Base-by-base conservation (phyloP, 352 stramenopile genomes). In the Phytophthora pistaciae region DNA sequence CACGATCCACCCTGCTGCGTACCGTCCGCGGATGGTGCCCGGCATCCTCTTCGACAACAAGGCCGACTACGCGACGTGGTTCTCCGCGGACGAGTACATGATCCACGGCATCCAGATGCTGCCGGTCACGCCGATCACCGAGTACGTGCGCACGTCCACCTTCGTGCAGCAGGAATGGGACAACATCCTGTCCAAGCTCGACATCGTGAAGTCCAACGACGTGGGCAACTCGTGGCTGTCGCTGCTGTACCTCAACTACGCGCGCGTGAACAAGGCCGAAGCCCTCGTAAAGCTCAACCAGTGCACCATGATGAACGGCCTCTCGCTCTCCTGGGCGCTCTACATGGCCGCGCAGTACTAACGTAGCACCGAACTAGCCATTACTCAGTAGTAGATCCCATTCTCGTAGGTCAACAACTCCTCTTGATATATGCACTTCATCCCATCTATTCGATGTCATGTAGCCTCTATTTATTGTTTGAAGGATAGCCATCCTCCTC, bases 81-180 rank as follows among this genome's bases (percentile, higher is more conserved):
- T 93, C 76, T 90, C 76, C 38, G 70, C 66, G 5, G 82, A 90
- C 9, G 70, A 77, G 63, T 84, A 90, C 63, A 91, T 84, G 70
- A 93, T 94, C 67, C 87, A 94, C 66, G 87, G 87, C 66, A 92
- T 93, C 57, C 85, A 94, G 60, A 93, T 94, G 87, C 80, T 91
- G 2, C 85, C 87, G 1, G 72, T 90, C 53, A 85, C 83, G 14
- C 78, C 87, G 25, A 60, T 91, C 36, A 92, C 76, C 10, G 84
- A 93, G 64, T 91, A 81, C 54, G 76, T 85, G 56, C 79, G 86
- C 42, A 81, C 84, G 16, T 61, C 68, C 29, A 77, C 60, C 46
- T 93, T 93, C 59, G 67, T 92, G 10, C 59, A 75, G 11, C 79
- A 93, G 60, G 84, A 93, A 67, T 92, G 84, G 84, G 72, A 83